Evolutionary conservation across 106 monocot genomes (phyloP).

Genomic region (Dioscorea zingiberensis): DNA sequence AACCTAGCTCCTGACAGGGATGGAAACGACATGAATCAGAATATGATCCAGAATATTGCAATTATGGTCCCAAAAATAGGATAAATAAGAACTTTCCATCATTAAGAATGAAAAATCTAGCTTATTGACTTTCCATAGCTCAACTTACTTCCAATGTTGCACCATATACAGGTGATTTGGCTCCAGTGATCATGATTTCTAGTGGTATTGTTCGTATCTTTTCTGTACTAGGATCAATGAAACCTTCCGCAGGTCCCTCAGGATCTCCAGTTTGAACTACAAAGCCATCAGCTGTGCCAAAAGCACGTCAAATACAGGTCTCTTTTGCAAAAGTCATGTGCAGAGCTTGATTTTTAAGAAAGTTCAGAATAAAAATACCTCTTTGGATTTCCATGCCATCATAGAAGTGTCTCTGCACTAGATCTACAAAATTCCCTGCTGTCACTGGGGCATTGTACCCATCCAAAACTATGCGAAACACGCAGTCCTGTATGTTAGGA

Average conservation of each 20-base stretch:
- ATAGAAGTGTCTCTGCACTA: constrained; percentile 94
- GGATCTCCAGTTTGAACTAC: constrained; percentile 99
- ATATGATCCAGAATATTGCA: too few relatives aligned
- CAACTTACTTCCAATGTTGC: constrained; percentile 82
- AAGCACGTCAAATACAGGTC: not conserved
- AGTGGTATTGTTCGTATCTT: constrained; percentile 71
- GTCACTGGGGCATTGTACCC: constrained; percentile 97
- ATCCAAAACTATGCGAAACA: constrained; percentile 91
- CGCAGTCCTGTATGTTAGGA: constrained; percentile 73
- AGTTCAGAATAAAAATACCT: constrained; percentile 31
- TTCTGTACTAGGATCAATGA: constrained; percentile 69
- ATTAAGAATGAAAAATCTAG: too few relatives aligned
- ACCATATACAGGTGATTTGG: constrained; percentile 88
- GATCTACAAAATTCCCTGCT: constrained; percentile 86
- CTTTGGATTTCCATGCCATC: constrained; percentile 99
- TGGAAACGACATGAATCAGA: not conserved
- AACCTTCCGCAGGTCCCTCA: constrained; percentile 82
- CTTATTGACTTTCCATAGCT: too few relatives aligned
- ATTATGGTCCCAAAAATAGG: too few relatives aligned
- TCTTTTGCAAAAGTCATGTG: not conserved
- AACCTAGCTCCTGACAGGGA: constrained; percentile 65
- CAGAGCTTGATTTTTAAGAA: too few relatives aligned
- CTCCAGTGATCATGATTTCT: constrained; percentile 77
- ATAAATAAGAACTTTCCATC: too few relatives aligned
- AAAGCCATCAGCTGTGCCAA: constrained; percentile 91